phyloP scores from a whole-genome alignment of 306 rosid species.

The Cucurbita pepo region DNA sequence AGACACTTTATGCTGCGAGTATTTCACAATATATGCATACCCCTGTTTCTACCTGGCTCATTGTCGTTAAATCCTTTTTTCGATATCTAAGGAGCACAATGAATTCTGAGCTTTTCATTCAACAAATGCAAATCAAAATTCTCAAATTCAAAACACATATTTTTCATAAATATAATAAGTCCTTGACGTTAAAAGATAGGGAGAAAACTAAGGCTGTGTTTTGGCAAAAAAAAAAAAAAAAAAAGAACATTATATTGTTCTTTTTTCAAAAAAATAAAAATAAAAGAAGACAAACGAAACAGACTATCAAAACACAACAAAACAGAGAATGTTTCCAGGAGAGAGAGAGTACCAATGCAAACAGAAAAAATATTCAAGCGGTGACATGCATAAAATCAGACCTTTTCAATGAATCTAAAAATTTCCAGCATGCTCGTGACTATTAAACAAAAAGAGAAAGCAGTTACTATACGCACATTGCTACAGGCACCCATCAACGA shows the following conservation, averaged over 20 bases:
- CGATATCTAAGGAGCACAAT: neutral
- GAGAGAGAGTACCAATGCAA: neutral
- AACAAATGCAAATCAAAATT: neutral
- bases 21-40: neutral
- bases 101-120: neutral
- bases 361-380: neutral
- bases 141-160: neutral
- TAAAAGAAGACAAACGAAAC: neutral
- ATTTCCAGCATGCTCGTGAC: neutral
- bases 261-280: neutral
- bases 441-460: neutral
- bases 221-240: no score
- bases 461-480: conserved; percentile 44
- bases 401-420: neutral
- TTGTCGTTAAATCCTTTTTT: neutral
- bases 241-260: no score
- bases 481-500: conserved; percentile 98
- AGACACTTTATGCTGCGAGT: neutral
- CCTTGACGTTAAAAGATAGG: neutral
- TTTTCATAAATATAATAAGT: neutral
- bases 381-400: neutral
- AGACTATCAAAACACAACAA: neutral
- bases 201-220: neutral
- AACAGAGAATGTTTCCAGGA: neutral
- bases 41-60: neutral